A percentile compares a stretch with the other conserved stretches of the same genome.
Conservation (phyloP, 148 eudicot species). For the Rhododendron simsii region DNA sequence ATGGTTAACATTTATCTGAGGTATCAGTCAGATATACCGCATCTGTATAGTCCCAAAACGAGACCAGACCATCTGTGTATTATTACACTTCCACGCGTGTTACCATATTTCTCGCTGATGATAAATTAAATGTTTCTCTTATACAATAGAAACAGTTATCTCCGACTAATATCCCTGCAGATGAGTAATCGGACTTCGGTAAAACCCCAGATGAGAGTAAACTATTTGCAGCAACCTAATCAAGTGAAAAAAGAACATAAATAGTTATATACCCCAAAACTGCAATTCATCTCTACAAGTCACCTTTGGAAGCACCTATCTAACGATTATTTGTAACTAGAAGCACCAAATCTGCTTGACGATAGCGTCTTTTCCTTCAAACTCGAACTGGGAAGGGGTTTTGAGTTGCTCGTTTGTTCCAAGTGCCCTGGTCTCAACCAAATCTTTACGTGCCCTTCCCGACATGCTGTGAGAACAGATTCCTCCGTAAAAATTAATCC, state of each 20-base stretch:
- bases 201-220: neutral
- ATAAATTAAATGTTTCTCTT: slow-evolving; percentile 12
- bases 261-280: slow-evolving; percentile 6
- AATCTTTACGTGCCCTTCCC: slow-evolving; percentile 37
- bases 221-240: slow-evolving; percentile 8
- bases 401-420: slow-evolving; percentile 25
- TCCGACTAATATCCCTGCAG: neutral
- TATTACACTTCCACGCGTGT: neutral
- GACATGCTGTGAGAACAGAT: slow-evolving; percentile 33
- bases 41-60: neutral
- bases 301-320: neutral
- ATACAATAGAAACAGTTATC: slow-evolving; percentile 9
- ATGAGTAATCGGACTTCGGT: neutral
- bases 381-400: slow-evolving; percentile 14
- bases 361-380: slow-evolving; percentile 20
- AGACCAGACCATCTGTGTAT: neutral
- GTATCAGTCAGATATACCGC: neutral
- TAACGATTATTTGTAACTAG: slow-evolving; percentile 19
- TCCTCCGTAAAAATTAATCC: slow-evolving; percentile 32
- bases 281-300: slow-evolving; percentile 5
- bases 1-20: neutral
- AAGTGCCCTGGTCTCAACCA: slow-evolving; percentile 33
- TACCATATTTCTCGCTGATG: neutral
- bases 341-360: slow-evolving; percentile 13
- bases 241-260: neutral